Evolutionary conservation across 139 green algal genomes (phyloP).

Genomic region (Picochlorum sp.): DNA sequence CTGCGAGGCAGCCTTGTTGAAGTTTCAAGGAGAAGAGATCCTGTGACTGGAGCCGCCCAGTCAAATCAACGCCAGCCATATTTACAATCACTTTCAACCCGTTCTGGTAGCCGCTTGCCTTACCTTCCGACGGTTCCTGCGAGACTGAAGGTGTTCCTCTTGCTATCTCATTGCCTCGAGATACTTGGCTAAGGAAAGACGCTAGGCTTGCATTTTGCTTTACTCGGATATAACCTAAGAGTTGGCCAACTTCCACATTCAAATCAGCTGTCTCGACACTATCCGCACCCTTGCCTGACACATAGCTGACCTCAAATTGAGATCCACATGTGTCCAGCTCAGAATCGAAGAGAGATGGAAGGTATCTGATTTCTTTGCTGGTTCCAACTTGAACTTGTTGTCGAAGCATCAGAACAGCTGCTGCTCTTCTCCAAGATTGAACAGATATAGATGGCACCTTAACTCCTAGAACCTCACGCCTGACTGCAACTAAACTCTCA

Average conservation of each 20-base stretch:
- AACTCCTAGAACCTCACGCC: conserved; percentile 24
- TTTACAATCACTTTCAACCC: conserved; percentile 21
- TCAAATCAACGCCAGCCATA: conserved; percentile 38
- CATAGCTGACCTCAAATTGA: conserved; percentile 2
- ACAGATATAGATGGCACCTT: not conserved
- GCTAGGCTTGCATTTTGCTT: conserved; percentile 37
- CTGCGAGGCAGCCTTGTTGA: conserved; percentile 17
- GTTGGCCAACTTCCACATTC: conserved; percentile 35
- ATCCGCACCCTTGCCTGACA: too few species aligned
- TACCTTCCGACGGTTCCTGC: not conserved
- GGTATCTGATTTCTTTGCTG: too few species aligned
- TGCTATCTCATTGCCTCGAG: not conserved
- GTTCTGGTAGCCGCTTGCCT: not conserved
- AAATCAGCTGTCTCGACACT: not conserved
- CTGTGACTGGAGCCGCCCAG: conserved; percentile 33
- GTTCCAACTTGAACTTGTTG: too few species aligned
- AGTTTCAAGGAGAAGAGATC: conserved; percentile 45
- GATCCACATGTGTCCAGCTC: not conserved
- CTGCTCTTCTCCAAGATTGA: too few species aligned
- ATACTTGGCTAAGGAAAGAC: conserved; percentile 33
- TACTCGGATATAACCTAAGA: conserved; percentile 35
- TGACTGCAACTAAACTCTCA: conserved; percentile 6
- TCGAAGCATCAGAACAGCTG: too few species aligned
- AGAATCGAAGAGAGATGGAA: too few species aligned
- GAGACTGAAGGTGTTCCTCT: not conserved